Evolutionary conservation across 345 rosid species (phyloP).

Genomic region (Arabis hirsuta): DNA sequence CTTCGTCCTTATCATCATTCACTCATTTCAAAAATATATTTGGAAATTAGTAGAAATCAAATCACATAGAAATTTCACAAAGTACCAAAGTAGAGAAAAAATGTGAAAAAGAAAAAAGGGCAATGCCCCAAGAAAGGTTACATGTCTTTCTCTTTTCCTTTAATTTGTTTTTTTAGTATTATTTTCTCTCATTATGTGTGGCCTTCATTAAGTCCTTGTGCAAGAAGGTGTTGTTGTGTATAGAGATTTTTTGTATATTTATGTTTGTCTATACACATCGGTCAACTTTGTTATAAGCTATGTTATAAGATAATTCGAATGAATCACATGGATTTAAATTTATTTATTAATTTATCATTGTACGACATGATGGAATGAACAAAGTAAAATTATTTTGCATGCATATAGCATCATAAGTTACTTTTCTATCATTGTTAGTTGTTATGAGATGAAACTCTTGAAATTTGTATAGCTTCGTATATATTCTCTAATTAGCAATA

Average conservation of each 20-base stretch:
- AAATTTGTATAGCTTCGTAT: not conserved
- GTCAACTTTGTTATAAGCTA: constrained; percentile 2
- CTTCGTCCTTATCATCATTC: constrained; percentile 35
- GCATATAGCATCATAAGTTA: too few relatives aligned
- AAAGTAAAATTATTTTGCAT: too few relatives aligned
- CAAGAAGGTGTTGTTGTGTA: constrained; percentile 39
- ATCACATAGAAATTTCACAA: constrained; percentile 31
- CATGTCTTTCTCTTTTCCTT: constrained; percentile 25
- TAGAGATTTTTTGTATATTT: constrained; percentile 11
- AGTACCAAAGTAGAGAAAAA: constrained; percentile 23
- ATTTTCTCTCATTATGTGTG: constrained; percentile 16
- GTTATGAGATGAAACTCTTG: not conserved
- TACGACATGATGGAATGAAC: not conserved
- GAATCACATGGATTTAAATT: not conserved
- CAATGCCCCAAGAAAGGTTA: constrained; percentile 31
- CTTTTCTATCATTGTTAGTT: not conserved
- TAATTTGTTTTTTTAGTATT: constrained; percentile 10
- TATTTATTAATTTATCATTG: not conserved
- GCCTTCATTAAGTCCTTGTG: constrained; percentile 37
- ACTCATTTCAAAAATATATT: constrained; percentile 28
- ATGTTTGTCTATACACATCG: not conserved
- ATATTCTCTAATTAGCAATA: too few relatives aligned
- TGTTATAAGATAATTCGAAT: not conserved
- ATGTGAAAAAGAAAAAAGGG: constrained; percentile 11
- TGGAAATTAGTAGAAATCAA: constrained; percentile 37